These are phyloP conservation scores for Protomyces inundatus DNA, from an alignment of 1,139 yeast species.

Conservation along the genomic window DNA sequence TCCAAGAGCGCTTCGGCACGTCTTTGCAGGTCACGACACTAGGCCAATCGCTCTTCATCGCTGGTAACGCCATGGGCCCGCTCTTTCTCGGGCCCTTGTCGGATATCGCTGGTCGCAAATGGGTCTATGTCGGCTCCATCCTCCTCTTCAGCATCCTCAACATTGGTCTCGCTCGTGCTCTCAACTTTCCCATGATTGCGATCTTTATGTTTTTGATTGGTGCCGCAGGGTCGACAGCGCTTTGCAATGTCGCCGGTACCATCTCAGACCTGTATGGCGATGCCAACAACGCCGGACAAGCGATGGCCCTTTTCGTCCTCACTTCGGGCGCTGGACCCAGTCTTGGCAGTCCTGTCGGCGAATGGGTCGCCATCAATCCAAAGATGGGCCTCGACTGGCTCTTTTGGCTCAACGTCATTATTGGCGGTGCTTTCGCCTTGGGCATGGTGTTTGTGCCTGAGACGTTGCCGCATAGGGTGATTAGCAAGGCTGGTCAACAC, in stretches of 20 bases:
- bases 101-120: constrained; percentile 61
- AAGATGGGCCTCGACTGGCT: constrained; percentile 55
- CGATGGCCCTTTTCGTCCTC: constrained; percentile 54
- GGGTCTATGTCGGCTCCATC: constrained; percentile 41
- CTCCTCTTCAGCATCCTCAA: constrained; percentile 51
- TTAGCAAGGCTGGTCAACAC: not conserved
- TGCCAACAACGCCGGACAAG: constrained; percentile 46
- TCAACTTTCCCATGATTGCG: constrained; percentile 52
- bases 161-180: constrained; percentile 53
- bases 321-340: constrained; percentile 63
- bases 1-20: constrained; percentile 45
- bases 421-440: constrained; percentile 46
- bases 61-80: constrained; percentile 83
- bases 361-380: constrained; percentile 45
- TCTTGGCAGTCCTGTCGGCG: constrained; percentile 55
- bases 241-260: constrained; percentile 63
- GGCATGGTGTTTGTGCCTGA: constrained; percentile 41
- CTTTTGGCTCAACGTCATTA: constrained; percentile 54
- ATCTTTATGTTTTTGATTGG: constrained; percentile 60
- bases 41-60: constrained; percentile 65
- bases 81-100: constrained; percentile 75
- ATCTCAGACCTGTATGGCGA: constrained; percentile 56
- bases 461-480: constrained; percentile 25
- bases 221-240: constrained; percentile 59
- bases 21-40: constrained; percentile 55